A percentile compares a stretch with the other conserved stretches of the same genome.
phyloP scores from a whole-genome alignment of 768 basidiomycete genomes.

The Phylloporus arenicola region DNA sequence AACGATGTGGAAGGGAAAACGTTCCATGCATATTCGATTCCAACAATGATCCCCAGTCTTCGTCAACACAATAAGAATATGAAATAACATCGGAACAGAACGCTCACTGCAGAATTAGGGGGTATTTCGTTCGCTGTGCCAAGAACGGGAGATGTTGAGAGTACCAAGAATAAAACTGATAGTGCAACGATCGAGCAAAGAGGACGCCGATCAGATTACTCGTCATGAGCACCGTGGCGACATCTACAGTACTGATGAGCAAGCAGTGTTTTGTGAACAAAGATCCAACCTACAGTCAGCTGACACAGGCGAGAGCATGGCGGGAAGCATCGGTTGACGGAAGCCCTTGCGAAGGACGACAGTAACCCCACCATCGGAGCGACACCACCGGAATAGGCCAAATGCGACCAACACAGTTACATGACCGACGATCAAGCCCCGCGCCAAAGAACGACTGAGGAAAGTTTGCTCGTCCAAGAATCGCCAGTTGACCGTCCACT shows the following conservation, averaged over 20 bases:
- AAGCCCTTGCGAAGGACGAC: conserved; percentile 52
- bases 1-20: conserved; percentile 72
- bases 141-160: conserved; percentile 85
- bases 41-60: conserved; percentile 52
- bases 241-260: conserved; percentile 45
- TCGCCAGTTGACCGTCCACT: conserved; percentile 99
- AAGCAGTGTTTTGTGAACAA: conserved; percentile 1
- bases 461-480: conserved; percentile 77
- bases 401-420: conserved; percentile 54
- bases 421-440: conserved; percentile 63
- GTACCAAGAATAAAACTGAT: conserved; percentile 99
- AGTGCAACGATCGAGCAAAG: conserved; percentile 92
- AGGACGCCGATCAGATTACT: conserved; percentile 88
- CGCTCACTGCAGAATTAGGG: conserved; percentile 55
- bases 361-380: conserved; percentile 60
- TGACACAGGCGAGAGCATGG: conserved; percentile 42
- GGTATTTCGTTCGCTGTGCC: conserved; percentile 67
- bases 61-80: no score
- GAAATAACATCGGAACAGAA: conserved; percentile 1
- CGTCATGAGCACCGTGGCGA: conserved; percentile 78
- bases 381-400: conserved; percentile 73
- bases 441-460: conserved; percentile 57
- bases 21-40: conserved; percentile 85
- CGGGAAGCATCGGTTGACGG: conserved; percentile 44
- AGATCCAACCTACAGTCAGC: conserved; percentile 53